phyloP scores from a whole-genome alignment of 2,329 filamentous ascomycete genomes.

The Epichloe hybrida region DNA sequence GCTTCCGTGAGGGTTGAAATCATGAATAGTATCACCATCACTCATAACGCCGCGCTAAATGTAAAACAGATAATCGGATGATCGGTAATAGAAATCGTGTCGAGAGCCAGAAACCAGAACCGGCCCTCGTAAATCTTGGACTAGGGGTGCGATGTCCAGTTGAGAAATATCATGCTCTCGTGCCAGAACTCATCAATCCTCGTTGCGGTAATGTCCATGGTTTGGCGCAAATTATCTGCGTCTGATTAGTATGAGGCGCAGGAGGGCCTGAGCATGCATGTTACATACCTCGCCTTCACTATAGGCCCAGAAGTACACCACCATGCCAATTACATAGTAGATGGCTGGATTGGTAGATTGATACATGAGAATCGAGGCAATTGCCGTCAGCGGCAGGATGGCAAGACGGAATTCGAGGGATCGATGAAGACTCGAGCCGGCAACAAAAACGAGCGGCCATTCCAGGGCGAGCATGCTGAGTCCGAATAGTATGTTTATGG shows the following conservation, averaged over 20 bases:
- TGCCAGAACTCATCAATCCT: constrained; percentile 17
- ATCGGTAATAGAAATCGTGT: not conserved
- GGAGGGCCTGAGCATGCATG: not conserved
- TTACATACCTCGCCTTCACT: constrained; percentile 83
- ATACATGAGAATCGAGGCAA: constrained; percentile 69
- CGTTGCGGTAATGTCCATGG: constrained; percentile 57
- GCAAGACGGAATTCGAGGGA: constrained; percentile 79
- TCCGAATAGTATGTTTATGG: constrained; percentile 75
- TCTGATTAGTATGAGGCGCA: constrained; percentile 6
- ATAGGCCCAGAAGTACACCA: constrained; percentile 92
- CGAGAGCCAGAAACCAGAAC: not conserved
- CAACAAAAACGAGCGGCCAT: constrained; percentile 72
- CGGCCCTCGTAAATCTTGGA: not conserved
- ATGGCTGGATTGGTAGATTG: constrained; percentile 85
- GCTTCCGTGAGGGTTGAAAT: not conserved
- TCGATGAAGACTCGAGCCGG: constrained; percentile 66
- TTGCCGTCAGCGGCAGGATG: constrained; percentile 63
- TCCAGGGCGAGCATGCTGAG: constrained; percentile 72
- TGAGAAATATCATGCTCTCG: constrained; percentile 1
- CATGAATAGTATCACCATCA: constrained; percentile 1
- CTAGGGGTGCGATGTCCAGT: not conserved
- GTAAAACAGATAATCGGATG: not conserved
- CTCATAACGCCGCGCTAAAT: constrained; percentile 6
- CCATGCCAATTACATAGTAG: constrained; percentile 79
- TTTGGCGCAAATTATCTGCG: constrained; percentile 51